phyloP scores from a whole-genome alignment of 176 grass and related monocot species.

The Calamus simplicifolius region DNA sequence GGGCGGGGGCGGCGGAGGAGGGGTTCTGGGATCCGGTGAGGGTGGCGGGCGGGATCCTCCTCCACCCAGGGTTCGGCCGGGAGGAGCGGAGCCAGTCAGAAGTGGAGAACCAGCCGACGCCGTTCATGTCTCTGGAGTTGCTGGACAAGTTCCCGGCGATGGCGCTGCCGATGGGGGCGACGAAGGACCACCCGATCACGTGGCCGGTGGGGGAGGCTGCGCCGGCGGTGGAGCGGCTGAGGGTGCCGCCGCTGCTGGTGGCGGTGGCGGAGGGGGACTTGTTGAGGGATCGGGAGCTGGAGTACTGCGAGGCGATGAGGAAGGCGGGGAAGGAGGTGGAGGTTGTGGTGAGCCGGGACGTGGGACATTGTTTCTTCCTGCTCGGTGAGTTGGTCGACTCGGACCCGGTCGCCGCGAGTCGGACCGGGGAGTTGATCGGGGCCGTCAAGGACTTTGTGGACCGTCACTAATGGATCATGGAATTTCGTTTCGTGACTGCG shows the following conservation, averaged over 20 bases:
- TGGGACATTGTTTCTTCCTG: constrained; percentile 85
- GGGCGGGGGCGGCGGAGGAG: constrained; percentile 5
- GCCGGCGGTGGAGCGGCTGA: constrained; percentile 43
- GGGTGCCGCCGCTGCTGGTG: constrained; percentile 58
- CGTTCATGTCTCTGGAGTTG: constrained; percentile 87
- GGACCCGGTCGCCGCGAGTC: constrained; percentile 39
- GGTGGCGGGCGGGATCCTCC: constrained; percentile 53
- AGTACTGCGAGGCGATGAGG: constrained; percentile 68
- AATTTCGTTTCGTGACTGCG: no score
- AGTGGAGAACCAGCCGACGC: constrained; percentile 30
- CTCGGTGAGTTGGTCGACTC: constrained; percentile 68
- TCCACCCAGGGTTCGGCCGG: constrained; percentile 75
- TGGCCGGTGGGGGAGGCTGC: constrained; percentile 63
- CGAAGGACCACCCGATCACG: constrained; percentile 74
- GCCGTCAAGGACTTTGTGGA: constrained; percentile 51
- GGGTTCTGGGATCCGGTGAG: constrained; percentile 39
- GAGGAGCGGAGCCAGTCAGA: constrained; percentile 64
- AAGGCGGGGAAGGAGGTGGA: constrained; percentile 68
- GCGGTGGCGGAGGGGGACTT: constrained; percentile 64
- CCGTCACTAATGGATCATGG: constrained; percentile 28
- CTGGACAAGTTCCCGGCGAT: constrained; percentile 57
- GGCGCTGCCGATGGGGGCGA: constrained; percentile 50
- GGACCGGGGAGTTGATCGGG: constrained; percentile 48
- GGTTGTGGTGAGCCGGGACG: constrained; percentile 48
- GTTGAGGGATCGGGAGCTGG: constrained; percentile 59